Evolutionary conservation across 495 filamentous ascomycete genomes (phyloP).

Genomic region (Mycothermus thermophilus): DNA sequence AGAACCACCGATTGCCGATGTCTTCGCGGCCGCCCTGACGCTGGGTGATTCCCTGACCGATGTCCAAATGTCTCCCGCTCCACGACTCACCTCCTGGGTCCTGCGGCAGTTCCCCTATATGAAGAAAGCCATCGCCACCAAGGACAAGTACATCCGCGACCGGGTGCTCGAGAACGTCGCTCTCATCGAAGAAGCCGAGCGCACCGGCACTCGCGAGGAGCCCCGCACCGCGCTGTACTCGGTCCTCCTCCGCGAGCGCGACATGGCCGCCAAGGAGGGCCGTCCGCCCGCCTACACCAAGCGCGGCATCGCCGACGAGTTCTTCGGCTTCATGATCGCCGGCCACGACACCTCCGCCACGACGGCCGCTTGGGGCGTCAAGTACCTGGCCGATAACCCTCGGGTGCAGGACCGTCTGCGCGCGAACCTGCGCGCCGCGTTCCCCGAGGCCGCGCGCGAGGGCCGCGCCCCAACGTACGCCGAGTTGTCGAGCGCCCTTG

Average conservation of each 20-base stretch:
- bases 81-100: conserved; percentile 9
- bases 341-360: conserved; percentile 20
- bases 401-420: conserved; percentile 15
- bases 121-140: conserved; percentile 8
- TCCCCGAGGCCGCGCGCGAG: conserved; percentile 8
- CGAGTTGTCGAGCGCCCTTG: too few relatives aligned
- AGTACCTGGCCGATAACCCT: conserved; percentile 20
- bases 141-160: conserved; percentile 13
- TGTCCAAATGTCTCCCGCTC: conserved; percentile 9
- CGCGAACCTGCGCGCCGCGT: conserved; percentile 5
- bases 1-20: conserved; percentile 5
- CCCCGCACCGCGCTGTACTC: conserved; percentile 21
- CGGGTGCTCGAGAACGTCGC: conserved; percentile 10
- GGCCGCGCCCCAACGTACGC: conserved; percentile 8
- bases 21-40: conserved; percentile 7
- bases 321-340: conserved; percentile 19
- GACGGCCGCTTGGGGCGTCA: conserved; percentile 18
- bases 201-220: not conserved
- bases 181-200: conserved; percentile 7
- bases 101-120: conserved; percentile 8
- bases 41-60: conserved; percentile 8
- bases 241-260: conserved; percentile 24
- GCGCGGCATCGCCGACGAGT: conserved; percentile 20
- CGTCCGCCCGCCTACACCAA: conserved; percentile 14
- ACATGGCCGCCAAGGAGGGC: conserved; percentile 18